Conservation (phyloP, 495 filamentous ascomycete genomes). For the Trichoderma erinaceum region DNA sequence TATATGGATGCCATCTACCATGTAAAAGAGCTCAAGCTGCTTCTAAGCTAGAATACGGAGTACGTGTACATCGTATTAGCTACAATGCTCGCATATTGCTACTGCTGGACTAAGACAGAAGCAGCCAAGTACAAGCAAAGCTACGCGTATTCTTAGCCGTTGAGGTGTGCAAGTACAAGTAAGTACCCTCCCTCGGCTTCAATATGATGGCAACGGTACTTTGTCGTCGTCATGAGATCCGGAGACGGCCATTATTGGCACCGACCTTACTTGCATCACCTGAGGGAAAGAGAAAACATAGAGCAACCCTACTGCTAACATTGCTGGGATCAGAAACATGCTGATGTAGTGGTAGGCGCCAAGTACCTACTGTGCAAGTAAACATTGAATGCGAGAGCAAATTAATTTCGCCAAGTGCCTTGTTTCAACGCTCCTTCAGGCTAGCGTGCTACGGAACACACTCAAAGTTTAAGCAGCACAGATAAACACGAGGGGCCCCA, state of each 20-base stretch:
- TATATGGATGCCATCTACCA: too few species aligned
- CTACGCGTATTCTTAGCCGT: background rate
- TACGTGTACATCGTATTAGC: background rate
- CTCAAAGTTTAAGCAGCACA: background rate
- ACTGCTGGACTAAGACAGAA: constrained; percentile 1
- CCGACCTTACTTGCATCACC: background rate
- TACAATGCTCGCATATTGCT: background rate
- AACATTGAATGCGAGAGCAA: background rate
- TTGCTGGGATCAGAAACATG: background rate
- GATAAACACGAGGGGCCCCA: background rate
- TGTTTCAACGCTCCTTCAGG: background rate
- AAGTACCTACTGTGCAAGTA: background rate
- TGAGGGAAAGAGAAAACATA: background rate
- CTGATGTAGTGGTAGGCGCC: background rate
- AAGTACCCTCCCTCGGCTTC: background rate
- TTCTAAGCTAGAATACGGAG: background rate
- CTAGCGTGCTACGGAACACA: constrained; percentile 8
- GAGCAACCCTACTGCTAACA: background rate
- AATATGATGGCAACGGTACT: background rate
- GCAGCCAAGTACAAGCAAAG: background rate
- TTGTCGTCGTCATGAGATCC: background rate
- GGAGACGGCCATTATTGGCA: too few species aligned
- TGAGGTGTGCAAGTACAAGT: background rate
- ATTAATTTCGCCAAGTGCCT: background rate
- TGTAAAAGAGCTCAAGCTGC: too few species aligned